Percentiles rank a stretch among this genome's conserved stretches.
These are phyloP conservation scores for Podila clonocystis DNA, from an alignment of 192 early-diverging fungal species.

Conservation along the genomic window DNA sequence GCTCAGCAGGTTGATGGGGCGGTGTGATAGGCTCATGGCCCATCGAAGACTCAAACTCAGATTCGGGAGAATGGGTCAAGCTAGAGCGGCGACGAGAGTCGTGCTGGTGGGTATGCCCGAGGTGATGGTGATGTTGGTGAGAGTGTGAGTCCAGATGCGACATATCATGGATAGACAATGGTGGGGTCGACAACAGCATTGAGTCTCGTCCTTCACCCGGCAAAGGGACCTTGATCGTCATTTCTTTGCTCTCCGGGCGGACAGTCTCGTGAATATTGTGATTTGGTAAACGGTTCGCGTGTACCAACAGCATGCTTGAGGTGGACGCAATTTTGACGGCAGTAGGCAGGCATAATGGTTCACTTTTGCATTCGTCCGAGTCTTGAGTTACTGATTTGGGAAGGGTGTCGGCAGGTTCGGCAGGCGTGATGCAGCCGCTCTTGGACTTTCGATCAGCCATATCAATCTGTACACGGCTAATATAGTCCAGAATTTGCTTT, in stretches of 20 bases:
- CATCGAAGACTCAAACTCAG: slow-evolving; percentile 10
- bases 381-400: not conserved
- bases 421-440: slow-evolving; percentile 2
- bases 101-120: not conserved
- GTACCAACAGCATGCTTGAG: not conserved
- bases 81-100: not conserved
- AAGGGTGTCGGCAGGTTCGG: slow-evolving; percentile 1
- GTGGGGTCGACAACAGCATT: slow-evolving; percentile 36
- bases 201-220: not conserved
- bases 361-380: not conserved
- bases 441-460: slow-evolving; percentile 53
- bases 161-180: slow-evolving; percentile 33
- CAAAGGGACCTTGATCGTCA: slow-evolving; percentile 39
- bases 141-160: slow-evolving; percentile 13
- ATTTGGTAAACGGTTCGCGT: slow-evolving; percentile 9
- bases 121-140: slow-evolving; percentile 12
- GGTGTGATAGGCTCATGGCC: slow-evolving; percentile 42
- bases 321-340: not conserved
- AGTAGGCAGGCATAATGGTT: not conserved
- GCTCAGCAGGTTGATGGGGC: slow-evolving; percentile 34
- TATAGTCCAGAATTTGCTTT: slow-evolving; percentile 73
- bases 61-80: not conserved
- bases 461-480: slow-evolving; percentile 60
- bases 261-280: not conserved
- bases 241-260: slow-evolving; percentile 2